Evolutionary conservation across 2,329 filamentous ascomycete species (phyloP).

Genomic region (Colletotrichum theobromicola): DNA sequence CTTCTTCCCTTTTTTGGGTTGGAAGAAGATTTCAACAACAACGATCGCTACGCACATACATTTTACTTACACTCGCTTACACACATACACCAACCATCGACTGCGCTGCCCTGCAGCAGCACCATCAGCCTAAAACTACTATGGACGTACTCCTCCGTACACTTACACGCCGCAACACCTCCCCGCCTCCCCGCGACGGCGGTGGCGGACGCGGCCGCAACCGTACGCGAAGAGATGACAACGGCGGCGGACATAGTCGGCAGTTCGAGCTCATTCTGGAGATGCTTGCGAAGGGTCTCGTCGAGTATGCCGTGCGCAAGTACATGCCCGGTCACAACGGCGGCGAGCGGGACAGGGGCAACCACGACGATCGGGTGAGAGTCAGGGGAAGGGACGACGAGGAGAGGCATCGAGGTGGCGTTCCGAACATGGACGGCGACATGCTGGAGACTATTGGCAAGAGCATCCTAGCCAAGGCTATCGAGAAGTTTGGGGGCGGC

Average conservation of each 20-base stretch:
- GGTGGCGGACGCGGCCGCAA: not conserved
- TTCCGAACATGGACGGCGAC: slow-evolving; percentile 13
- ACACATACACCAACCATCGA: not conserved
- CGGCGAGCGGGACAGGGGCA: not conserved
- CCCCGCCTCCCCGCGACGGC: not conserved
- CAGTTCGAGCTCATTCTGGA: slow-evolving; percentile 12
- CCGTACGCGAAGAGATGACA: not conserved
- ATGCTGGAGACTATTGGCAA: slow-evolving; percentile 13
- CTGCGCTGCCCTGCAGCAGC: not conserved
- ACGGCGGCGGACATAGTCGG: not conserved
- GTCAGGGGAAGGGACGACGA: not conserved
- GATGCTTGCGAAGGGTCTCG: slow-evolving; percentile 10
- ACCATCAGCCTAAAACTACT: not conserved
- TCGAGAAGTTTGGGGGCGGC: slow-evolving; percentile 1
- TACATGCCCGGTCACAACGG: not conserved
- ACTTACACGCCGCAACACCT: not conserved
- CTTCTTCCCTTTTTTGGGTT: not conserved
- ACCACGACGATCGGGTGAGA: not conserved
- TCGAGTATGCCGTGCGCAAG: slow-evolving; percentile 13
- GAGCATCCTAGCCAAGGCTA: slow-evolving; percentile 11
- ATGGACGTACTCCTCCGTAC: slow-evolving; percentile 16
- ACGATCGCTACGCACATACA: not conserved
- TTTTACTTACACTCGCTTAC: not conserved
- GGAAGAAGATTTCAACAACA: not conserved
- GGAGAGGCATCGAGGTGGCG: not conserved